phyloP scores from a whole-genome alignment of 2,329 filamentous ascomycete genomes.

The Diaporthe sp. region DNA sequence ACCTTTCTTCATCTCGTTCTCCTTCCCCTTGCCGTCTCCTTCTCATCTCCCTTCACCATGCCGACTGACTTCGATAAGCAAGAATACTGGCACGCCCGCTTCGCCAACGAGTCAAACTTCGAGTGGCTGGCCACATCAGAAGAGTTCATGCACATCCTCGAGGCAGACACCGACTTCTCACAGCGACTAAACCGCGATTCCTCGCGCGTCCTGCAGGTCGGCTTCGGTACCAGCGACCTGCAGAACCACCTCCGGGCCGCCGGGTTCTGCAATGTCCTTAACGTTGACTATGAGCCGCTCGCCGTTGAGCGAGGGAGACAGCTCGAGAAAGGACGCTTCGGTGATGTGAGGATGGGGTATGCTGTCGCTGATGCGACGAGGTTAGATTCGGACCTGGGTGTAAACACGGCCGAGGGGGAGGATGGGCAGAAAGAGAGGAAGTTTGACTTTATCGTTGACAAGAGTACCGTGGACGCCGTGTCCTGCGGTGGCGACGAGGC shows the following conservation, averaged over 20 bases:
- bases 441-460: slow-evolving; percentile 62
- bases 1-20: background rate
- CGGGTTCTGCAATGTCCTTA: slow-evolving; percentile 59
- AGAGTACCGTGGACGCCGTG: slow-evolving; percentile 63
- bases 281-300: slow-evolving; percentile 64
- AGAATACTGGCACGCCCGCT: slow-evolving; percentile 63
- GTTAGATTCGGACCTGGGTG: slow-evolving; percentile 42
- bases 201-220: slow-evolving; percentile 58
- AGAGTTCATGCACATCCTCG: slow-evolving; percentile 55
- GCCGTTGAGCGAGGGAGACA: slow-evolving; percentile 57
- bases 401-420: background rate
- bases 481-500: slow-evolving; percentile 57
- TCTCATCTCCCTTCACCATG: slow-evolving; percentile 15
- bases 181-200: slow-evolving; percentile 46
- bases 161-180: slow-evolving; percentile 44
- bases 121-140: slow-evolving; percentile 61
- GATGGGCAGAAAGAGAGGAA: background rate
- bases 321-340: slow-evolving; percentile 56
- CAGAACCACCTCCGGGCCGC: slow-evolving; percentile 59
- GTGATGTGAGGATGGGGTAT: slow-evolving; percentile 59
- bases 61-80: slow-evolving; percentile 60
- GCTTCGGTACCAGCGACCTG: slow-evolving; percentile 63
- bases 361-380: slow-evolving; percentile 59
- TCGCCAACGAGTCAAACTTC: slow-evolving; percentile 58
- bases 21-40: too few species aligned